Evolutionary conservation across 331 rosid species (phyloP).

Genomic region (Quercus phellos): DNA sequence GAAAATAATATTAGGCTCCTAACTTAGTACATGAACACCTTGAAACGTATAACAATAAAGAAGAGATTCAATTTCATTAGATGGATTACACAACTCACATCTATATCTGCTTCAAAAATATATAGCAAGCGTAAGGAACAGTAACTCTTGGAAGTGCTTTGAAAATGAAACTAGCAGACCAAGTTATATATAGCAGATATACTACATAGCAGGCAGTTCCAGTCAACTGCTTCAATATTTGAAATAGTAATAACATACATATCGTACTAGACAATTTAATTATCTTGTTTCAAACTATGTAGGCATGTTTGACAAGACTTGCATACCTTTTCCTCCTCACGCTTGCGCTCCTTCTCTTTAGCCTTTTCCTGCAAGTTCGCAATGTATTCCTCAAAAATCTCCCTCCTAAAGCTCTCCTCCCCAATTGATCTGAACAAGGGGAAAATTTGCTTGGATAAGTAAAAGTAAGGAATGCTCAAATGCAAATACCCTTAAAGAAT

Average conservation of each 20-base stretch:
- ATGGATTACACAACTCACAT: neutral
- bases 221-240: neutral
- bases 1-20: neutral
- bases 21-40: neutral
- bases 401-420: constrained; percentile 61
- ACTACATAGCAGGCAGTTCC: neutral
- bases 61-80: neutral
- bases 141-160: neutral
- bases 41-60: neutral
- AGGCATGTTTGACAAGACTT: neutral
- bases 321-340: constrained; percentile 91
- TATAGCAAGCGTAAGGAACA: neutral
- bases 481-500: too few species aligned
- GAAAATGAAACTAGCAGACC: neutral
- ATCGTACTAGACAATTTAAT: neutral
- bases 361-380: constrained; percentile 70
- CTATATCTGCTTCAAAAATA: neutral
- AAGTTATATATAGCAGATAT: neutral
- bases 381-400: constrained; percentile 74
- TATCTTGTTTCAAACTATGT: neutral
- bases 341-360: constrained; percentile 92
- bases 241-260: neutral
- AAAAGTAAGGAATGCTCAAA: too few species aligned
- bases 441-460: neutral
- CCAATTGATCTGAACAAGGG: constrained; percentile 54